Percentiles rank a stretch among this genome's conserved stretches.
These are phyloP conservation scores for Fusarium protoensiforme DNA, from an alignment of 2,329 filamentous ascomycete genomes.

Conservation along the genomic window DNA sequence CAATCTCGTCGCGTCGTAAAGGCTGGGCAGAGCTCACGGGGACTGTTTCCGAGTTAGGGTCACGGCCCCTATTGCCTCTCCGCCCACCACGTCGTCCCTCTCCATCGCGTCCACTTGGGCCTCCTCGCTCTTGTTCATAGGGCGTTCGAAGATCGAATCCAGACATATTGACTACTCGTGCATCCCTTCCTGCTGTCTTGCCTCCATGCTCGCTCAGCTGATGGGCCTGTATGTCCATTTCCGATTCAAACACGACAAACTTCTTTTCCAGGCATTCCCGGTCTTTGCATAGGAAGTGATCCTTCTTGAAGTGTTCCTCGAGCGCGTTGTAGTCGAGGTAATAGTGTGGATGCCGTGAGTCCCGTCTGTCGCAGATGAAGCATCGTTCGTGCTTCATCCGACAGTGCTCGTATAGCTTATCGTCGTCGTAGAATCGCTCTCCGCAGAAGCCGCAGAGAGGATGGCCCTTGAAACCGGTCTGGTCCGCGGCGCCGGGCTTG, in stretches of 20 bases:
- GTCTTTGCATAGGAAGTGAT: conserved; percentile 88
- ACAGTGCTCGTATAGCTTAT: conserved; percentile 94
- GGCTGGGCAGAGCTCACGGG: conserved; percentile 83
- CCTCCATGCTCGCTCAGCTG: conserved; percentile 87
- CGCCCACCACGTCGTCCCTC: conserved; percentile 62
- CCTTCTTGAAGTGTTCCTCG: conserved; percentile 86
- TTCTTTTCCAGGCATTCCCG: conserved; percentile 95
- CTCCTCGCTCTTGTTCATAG: conserved; percentile 70
- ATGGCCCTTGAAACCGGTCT: conserved; percentile 96
- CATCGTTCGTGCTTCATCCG: conserved; percentile 94
- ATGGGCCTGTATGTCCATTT: conserved; percentile 95
- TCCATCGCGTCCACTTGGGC: conserved; percentile 53
- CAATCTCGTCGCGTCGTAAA: conserved; percentile 85
- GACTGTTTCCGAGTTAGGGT: conserved; percentile 86
- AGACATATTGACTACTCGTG: conserved; percentile 86
- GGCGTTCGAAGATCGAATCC: conserved; percentile 82
- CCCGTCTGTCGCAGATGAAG: conserved; percentile 86
- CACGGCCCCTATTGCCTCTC: conserved; percentile 72
- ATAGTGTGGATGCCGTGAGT: conserved; percentile 83
- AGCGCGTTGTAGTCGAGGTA: conserved; percentile 89
- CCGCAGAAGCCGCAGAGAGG: conserved; percentile 94
- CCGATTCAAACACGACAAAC: conserved; percentile 94
- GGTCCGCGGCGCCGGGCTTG: conserved; percentile 86
- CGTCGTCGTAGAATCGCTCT: conserved; percentile 92
- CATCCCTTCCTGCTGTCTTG: conserved; percentile 86